A percentile compares a stretch with the other conserved stretches of the same genome.
Evolutionary conservation across 2,329 filamentous ascomycete genomes (phyloP).

Genomic region (Aspergillus sp.): DNA sequence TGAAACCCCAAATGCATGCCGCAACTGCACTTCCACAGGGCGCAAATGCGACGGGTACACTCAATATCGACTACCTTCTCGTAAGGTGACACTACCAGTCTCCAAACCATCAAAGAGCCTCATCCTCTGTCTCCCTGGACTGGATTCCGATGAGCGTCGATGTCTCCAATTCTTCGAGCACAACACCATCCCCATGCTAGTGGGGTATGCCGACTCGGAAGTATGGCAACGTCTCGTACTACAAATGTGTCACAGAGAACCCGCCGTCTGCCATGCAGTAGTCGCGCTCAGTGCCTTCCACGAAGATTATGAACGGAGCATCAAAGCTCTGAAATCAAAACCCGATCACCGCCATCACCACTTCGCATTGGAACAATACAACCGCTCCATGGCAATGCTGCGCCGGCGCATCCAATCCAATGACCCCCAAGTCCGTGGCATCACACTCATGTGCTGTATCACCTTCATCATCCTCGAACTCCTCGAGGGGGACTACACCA

Average conservation of each 20-base stretch:
- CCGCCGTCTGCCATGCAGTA: slow-evolving; percentile 14
- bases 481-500: neutral
- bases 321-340: neutral
- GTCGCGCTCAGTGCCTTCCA: slow-evolving; percentile 11
- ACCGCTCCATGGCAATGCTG: neutral
- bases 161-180: neutral
- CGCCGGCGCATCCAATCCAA: slow-evolving; percentile 1
- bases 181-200: neutral
- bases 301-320: neutral
- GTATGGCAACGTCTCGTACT: slow-evolving; percentile 11
- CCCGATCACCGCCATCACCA: neutral
- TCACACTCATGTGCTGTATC: slow-evolving; percentile 13
- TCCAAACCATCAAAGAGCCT: neutral
- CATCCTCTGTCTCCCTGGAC: neutral
- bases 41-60: slow-evolving; percentile 1
- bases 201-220: slow-evolving; percentile 4
- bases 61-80: neutral
- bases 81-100: neutral
- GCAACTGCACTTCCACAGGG: slow-evolving; percentile 1
- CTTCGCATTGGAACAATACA: slow-evolving; percentile 13
- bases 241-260: slow-evolving; percentile 7
- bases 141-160: neutral
- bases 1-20: neutral
- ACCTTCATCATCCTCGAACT: neutral
- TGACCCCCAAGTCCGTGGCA: slow-evolving; percentile 8